A percentile compares a stretch with the other conserved stretches of the same genome.
Evolutionary conservation across 2,329 filamentous ascomycete species (phyloP).

Genomic region (Verticillium zaregamsianum): DNA sequence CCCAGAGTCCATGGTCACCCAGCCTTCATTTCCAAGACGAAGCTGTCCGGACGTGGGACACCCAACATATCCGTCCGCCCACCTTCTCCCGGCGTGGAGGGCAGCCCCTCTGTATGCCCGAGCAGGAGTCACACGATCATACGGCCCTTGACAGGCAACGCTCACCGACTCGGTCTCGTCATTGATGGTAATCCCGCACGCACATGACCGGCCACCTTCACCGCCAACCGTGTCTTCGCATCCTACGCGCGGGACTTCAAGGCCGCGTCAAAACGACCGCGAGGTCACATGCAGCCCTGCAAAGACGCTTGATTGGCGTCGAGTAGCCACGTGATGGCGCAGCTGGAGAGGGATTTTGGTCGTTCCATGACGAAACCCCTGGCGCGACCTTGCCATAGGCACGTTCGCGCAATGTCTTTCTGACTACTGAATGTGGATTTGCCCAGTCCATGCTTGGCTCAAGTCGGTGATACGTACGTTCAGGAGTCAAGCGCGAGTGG

Average conservation of each 20-base stretch:
- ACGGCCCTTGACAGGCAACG: neutral
- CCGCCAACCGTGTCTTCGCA: neutral
- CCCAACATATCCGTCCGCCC: too few species aligned
- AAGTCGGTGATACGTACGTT: neutral
- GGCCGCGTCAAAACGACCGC: neutral
- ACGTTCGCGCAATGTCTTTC: neutral
- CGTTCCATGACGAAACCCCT: neutral
- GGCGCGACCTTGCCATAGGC: neutral
- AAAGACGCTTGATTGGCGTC: neutral
- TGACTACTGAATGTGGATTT: neutral
- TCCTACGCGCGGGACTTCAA: neutral
- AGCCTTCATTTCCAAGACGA: too few species aligned
- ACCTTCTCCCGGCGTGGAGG: too few species aligned
- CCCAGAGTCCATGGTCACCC: too few species aligned
- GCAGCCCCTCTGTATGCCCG: neutral
- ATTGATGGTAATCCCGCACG: neutral
- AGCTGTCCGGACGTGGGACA: too few species aligned
- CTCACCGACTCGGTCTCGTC: neutral
- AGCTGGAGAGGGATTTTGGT: neutral
- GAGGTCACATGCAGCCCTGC: neutral
- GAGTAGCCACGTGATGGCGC: neutral
- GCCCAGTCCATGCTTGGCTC: neutral
- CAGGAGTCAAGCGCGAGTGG: neutral
- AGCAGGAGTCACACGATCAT: neutral
- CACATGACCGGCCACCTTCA: neutral